Evolutionary conservation across 768 basidiomycete genomes (phyloP), one percentile per base, ranked within the genome.

Genomic region (Calvatia gigantea): DNA sequence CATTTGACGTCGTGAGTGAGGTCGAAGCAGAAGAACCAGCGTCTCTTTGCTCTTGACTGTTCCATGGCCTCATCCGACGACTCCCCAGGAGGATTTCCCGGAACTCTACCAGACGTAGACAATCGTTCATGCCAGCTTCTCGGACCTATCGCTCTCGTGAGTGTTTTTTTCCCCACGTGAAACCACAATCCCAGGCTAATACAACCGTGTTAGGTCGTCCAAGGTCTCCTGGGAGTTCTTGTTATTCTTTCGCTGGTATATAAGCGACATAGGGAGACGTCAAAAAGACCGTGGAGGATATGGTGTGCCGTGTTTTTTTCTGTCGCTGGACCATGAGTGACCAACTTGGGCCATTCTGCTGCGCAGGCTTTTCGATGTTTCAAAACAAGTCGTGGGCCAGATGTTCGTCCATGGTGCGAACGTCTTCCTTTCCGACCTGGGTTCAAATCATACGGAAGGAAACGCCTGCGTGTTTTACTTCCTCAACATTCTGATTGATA

Each of bases 401-500:
- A 76, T 87, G 74, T 87, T 90, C 63, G 83, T 94, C 3, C 91
- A 94, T 65, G 81, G 80, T 2, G 74, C 82, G 39, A 94, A 94
- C 66, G 79, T 94, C 19, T 72, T 93, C 32, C 83, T 92, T 47
- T 94, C 94, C 25, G 84, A 84, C 62, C 61, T 92, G 29, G 83
- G 87, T 23, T 92, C 94, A 1, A 73, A 83, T 38, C 76, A 83
- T 54, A 80, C 81, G 0, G 77, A 81, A 14, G 80, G 83, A 37
- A 97, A 98, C 68, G 93, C 96, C 4, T 98, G 96, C 61, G 86
- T 89, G 25, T 83, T 83, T 61, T 97, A 98, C 70, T 95, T 97
- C 66, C 83, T 97, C 41, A 94, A 98, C 64, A 88, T 98, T 46
- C 75, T 96, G 25, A 75, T 98, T 55, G 96, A 98, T 70, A 94